phyloP scores from a whole-genome alignment of 2,329 filamentous ascomycete genomes.

The Paraphaeosphaeria sporulosa region DNA sequence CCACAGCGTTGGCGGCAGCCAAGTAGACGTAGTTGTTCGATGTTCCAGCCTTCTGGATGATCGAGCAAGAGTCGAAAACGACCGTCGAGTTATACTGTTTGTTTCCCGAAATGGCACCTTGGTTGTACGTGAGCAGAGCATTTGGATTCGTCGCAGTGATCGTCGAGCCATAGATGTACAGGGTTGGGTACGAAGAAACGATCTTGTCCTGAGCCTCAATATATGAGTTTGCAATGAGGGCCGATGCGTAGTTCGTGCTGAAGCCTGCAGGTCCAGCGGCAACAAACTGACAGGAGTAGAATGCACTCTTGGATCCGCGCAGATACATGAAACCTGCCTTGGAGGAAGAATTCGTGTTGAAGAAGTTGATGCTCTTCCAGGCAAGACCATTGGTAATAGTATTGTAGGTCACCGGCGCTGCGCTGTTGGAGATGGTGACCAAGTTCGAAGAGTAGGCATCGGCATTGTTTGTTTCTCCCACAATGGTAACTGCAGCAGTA shows the following conservation, averaged over 20 bases:
- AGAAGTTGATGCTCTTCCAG: constrained; percentile 52
- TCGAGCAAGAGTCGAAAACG: constrained; percentile 51
- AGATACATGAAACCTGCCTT: constrained; percentile 39
- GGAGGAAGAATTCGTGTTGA: constrained; percentile 37
- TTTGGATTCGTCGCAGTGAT: constrained; percentile 50
- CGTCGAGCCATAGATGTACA: constrained; percentile 55
- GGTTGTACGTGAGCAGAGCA: constrained; percentile 51
- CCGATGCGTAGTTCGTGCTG: constrained; percentile 41
- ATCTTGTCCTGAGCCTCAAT: constrained; percentile 55
- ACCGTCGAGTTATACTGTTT: constrained; percentile 49
- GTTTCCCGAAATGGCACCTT: constrained; percentile 36
- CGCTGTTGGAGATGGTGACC: constrained; percentile 44
- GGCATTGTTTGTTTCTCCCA: constrained; percentile 41
- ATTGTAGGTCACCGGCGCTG: constrained; percentile 41
- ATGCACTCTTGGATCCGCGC: constrained; percentile 51
- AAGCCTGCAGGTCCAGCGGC: constrained; percentile 46
- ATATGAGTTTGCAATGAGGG: constrained; percentile 55
- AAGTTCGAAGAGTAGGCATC: constrained; percentile 49
- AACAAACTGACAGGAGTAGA: constrained; percentile 56
- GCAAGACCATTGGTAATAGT: constrained; percentile 43
- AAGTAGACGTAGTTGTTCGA: constrained; percentile 54
- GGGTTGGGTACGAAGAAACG: constrained; percentile 50
- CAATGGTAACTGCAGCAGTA: constrained; percentile 53
- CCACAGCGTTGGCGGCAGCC: constrained; percentile 52
- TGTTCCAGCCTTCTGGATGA: constrained; percentile 41